Evolutionary conservation across 1,284 basidiomycete genomes (phyloP), one percentile per base, ranked within the genome.

Genomic region (Ganoderma leucocontextum): DNA sequence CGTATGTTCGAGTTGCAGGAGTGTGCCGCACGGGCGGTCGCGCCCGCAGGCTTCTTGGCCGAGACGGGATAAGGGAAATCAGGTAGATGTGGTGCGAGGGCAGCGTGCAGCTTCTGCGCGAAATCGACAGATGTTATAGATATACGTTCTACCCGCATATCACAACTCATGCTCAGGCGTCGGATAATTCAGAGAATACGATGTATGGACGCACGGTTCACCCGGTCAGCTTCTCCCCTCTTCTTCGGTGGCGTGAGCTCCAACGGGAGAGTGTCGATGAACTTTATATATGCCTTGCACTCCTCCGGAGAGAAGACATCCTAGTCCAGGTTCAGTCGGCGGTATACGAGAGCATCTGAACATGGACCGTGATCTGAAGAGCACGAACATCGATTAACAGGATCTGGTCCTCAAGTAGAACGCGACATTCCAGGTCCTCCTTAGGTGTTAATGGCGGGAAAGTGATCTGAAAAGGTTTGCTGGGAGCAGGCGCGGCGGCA

Each of bases 171-270:
- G 38, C 38, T 60, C 12, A 55, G 47, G 33, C 5, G 17, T 19
- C 17, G 5, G 29, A n/a, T 5, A 10, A 15, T 4, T 17, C 12
- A 41, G 38, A 41, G 33, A 12, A 42, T 52, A 47, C 35, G 65
- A 39, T 19, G 25, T 36, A 33, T 75, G 61, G 29, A 80, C 84
- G 73, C 76, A 92, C 92, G 84, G 77, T 93, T 94, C 15, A 92
- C 87, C 62, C 94, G 81, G 39, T 89, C 87, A 0, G 94, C 93
- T 78, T 95, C 92, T 5, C 92, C 93, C 66, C 84, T 83, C 79
- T 91, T 93, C 77, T 90, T 90, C 1, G 91, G 89, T 22, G 89
- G 90, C 0, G 91, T 91, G 3, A 92, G 85, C 69, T 89, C 87
- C 57, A 95, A 80, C 29, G 89, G 87, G 17, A 91, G 82, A n/a